Percentiles rank a stretch among this genome's conserved stretches.
Conservation (phyloP, 805 yeast genomes). For the Zygosaccharomyces lentus region DNA sequence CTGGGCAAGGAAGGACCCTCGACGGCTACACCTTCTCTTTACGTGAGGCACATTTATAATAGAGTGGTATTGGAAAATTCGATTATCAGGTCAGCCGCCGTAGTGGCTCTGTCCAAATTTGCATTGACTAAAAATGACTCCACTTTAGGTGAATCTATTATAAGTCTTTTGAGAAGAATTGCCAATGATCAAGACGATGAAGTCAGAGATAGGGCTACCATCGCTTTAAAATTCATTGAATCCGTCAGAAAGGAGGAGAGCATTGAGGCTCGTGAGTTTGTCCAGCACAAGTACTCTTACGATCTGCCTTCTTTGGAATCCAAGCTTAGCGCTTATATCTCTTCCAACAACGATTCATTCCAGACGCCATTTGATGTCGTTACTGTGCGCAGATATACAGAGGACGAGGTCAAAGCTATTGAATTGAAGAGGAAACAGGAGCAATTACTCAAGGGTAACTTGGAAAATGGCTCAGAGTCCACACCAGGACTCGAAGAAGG, state of each 20-base stretch:
- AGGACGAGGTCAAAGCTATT: conserved; percentile 64
- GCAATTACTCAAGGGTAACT: conserved; percentile 23
- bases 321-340: conserved; percentile 66
- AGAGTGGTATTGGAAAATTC: conserved; percentile 95
- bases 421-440: conserved; percentile 52
- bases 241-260: conserved; percentile 36
- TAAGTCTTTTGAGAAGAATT: conserved; percentile 74
- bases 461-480: conserved; percentile 31
- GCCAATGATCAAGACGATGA: conserved; percentile 90
- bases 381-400: conserved; percentile 58
- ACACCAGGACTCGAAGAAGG: conserved; percentile 14
- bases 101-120: conserved; percentile 85
- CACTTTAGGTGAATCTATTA: conserved; percentile 61
- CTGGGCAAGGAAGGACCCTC: conserved; percentile 94
- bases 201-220: conserved; percentile 94
- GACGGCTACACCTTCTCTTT: conserved; percentile 78
- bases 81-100: conserved; percentile 92
- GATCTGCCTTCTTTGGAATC: conserved; percentile 76
- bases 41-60: conserved; percentile 94
- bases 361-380: conserved; percentile 65
- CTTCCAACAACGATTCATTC: conserved; percentile 35
- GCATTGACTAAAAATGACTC: conserved; percentile 70
- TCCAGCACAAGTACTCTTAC: conserved; percentile 64
- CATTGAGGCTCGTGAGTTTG: conserved; percentile 42
- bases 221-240: conserved; percentile 66